Evolutionary conservation across 1,139 yeast genomes (phyloP), one percentile per base, ranked within the genome.

Genomic region (Nakaseomyces bracarensis): DNA sequence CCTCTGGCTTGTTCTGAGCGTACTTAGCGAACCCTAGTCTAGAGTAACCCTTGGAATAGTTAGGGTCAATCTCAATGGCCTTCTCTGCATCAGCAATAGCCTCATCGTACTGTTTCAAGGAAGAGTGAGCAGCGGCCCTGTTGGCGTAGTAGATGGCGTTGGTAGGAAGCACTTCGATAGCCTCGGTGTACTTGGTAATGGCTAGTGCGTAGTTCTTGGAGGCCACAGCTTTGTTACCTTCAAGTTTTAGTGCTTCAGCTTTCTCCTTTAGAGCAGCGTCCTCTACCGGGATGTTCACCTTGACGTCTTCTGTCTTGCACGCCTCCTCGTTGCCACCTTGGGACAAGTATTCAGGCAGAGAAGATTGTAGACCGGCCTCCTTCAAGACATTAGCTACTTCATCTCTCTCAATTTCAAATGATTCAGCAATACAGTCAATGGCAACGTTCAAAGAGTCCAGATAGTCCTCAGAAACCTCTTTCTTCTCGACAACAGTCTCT

Each of bases 101-200:
- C 50, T 74, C 69, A 14, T 76, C 82, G 58, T 84, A 91, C 48
- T 85, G 71, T 47, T 79, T 74, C 36, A 75, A 61, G 7, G 95
- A 85, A 14, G 95, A 84, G 64, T 83, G 79, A 4, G 98, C 98
- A 39, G 99, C 98, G 14, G 99, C 97, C 61, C 99, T 78, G 69
- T 91, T 91, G 27, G 97, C 87, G 49, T 75, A 77, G 66, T 82
- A 93, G 21, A 93, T 84, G 13, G 87, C 89, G 61, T 87, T 87
- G 13, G 72, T 63, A 41, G 86, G 77, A 49, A 80, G 74, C 43
- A 82, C 65, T 25, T 67, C 77, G 49, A 89, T 77, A n/a, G 98
- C 97, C 47, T 75, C 76, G 9, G 95, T 74, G 65, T 91, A 91
- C 53, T 82, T 78, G 20, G 69, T 71, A 46, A 87, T 72, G 11